Conservation (phyloP, 257 asterid genomes). For the Solanum pinnatisectum region DNA sequence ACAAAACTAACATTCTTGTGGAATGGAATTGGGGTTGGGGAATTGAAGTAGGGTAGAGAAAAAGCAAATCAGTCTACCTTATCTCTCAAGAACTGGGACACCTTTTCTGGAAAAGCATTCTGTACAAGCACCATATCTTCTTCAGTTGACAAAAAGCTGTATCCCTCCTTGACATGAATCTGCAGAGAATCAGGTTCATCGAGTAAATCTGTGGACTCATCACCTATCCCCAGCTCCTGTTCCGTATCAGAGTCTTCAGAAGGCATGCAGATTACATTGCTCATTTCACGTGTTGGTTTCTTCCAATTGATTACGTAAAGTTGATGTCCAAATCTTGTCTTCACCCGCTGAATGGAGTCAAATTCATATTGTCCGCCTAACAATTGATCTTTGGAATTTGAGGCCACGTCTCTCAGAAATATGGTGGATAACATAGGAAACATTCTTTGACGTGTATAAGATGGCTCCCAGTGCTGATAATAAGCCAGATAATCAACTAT, state of each 20-base stretch:
- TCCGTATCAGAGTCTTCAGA: slow-evolving; percentile 31
- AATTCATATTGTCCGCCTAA: slow-evolving; percentile 65
- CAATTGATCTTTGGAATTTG: slow-evolving; percentile 31
- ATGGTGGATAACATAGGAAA: slow-evolving; percentile 77
- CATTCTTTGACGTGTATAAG: slow-evolving; percentile 67
- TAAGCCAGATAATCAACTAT: slow-evolving; percentile 62
- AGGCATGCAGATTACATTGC: slow-evolving; percentile 11
- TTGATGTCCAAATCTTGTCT: slow-evolving; percentile 59
- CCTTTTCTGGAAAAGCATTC: slow-evolving; percentile 63
- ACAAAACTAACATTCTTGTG: neutral
- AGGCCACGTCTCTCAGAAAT: slow-evolving; percentile 55
- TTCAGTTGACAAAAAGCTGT: slow-evolving; percentile 62
- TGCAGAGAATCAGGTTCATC: slow-evolving; percentile 53
- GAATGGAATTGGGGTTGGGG: neutral
- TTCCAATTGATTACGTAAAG: slow-evolving; percentile 70
- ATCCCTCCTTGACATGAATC: slow-evolving; percentile 34
- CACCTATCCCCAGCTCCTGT: slow-evolving; percentile 27
- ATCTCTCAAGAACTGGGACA: slow-evolving; percentile 42
- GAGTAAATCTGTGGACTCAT: slow-evolving; percentile 34
- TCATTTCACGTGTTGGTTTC: slow-evolving; percentile 27
- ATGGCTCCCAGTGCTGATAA: slow-evolving; percentile 85
- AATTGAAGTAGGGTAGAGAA: neutral
- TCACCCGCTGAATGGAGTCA: slow-evolving; percentile 67
- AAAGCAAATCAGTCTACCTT: slow-evolving; percentile 34
- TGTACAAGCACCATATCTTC: slow-evolving; percentile 78